Percentiles rank a stretch among this genome's conserved stretches.
These are phyloP conservation scores for Didymella lethalis DNA, from an alignment of 2,329 filamentous ascomycete species.

Conservation along the genomic window DNA sequence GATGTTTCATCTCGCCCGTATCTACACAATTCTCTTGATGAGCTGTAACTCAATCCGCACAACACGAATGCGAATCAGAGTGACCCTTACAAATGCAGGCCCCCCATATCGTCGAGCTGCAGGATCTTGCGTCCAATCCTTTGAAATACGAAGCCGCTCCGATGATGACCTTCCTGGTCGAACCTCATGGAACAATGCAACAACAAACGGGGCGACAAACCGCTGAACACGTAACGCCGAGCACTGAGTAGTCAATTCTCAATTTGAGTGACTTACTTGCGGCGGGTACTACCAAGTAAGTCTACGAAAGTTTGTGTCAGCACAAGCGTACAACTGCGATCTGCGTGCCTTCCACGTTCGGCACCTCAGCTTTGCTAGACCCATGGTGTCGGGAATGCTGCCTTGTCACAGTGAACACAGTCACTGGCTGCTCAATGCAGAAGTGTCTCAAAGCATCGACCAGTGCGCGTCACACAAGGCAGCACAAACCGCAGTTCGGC, in stretches of 20 bases:
- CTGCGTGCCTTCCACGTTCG: conserved; percentile 26
- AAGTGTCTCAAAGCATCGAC: conserved; percentile 28
- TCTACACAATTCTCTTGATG: background rate
- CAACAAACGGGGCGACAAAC: background rate
- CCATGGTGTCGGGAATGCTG: conserved; percentile 27
- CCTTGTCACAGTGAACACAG: conserved; percentile 20
- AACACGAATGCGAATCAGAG: background rate
- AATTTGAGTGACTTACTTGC: background rate
- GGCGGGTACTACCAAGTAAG: background rate
- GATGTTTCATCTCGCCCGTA: conserved; percentile 11
- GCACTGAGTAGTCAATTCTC: background rate
- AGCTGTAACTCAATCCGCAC: background rate
- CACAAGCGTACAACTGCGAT: conserved; percentile 19
- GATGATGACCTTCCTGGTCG: background rate
- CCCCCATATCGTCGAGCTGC: background rate
- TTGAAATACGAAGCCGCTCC: background rate
- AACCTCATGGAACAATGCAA: background rate
- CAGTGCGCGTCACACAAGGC: conserved; percentile 27
- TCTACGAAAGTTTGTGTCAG: conserved; percentile 7
- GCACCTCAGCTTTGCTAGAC: conserved; percentile 20
- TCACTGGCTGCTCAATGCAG: conserved; percentile 22
- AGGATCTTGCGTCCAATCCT: background rate
- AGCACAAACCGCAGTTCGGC: conserved; percentile 30
- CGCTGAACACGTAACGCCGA: conserved; percentile 1
- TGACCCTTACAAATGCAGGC: background rate